phyloP scores from a whole-genome alignment of 2,329 filamentous ascomycete species.

The Trichophyton schoenleinii region DNA sequence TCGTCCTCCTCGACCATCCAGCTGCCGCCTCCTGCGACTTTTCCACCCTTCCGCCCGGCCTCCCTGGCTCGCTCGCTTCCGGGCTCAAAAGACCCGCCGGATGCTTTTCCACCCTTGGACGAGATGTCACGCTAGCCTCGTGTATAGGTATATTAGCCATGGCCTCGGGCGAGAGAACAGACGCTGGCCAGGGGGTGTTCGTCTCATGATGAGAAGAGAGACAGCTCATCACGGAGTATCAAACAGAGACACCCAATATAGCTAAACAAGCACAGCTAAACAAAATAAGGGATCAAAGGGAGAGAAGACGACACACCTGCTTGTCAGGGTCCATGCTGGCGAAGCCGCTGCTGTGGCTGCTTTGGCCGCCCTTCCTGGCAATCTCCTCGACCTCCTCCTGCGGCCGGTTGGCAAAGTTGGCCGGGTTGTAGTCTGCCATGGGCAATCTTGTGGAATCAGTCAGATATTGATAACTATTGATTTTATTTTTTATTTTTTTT shows the following conservation, averaged over 20 bases:
- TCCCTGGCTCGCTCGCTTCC: slow-evolving; percentile 42
- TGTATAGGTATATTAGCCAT: neutral
- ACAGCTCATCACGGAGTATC: no score
- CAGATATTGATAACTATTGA: neutral
- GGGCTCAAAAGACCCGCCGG: slow-evolving; percentile 42
- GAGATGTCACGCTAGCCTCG: slow-evolving; percentile 39
- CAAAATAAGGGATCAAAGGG: neutral
- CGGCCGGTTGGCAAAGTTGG: slow-evolving; percentile 32
- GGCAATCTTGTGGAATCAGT: neutral
- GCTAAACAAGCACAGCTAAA: no score
- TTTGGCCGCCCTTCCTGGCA: slow-evolving; percentile 25
- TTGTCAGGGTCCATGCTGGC: slow-evolving; percentile 21
- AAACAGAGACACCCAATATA: no score
- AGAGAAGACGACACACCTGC: slow-evolving; percentile 16
- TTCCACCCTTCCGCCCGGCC: slow-evolving; percentile 43
- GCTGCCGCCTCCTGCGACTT: slow-evolving; percentile 4
- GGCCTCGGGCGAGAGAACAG: neutral
- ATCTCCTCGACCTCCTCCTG: slow-evolving; percentile 36
- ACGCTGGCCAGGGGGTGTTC: neutral
- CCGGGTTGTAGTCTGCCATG: slow-evolving; percentile 27
- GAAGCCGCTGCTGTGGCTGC: slow-evolving; percentile 22
- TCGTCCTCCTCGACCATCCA: neutral
- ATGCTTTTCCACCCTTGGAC: slow-evolving; percentile 43
- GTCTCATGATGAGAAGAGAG: neutral
- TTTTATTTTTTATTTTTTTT: no score